Conservation (phyloP, 352 stramenopile genomes). For the Pythium oligandrum region DNA sequence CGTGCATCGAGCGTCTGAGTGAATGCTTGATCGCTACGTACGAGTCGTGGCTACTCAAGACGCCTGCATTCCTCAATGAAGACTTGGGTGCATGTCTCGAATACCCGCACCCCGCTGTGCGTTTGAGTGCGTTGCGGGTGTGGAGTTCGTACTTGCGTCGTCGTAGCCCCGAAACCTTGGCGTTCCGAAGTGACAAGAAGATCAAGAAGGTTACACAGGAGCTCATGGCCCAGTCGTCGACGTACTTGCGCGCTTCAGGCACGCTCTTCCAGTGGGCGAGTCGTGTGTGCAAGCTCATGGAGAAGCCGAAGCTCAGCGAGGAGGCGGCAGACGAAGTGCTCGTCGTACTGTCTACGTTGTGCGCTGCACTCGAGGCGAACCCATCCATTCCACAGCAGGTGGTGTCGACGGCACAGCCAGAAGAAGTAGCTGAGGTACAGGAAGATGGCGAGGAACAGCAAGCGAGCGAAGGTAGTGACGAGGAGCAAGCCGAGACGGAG, state of each 20-base stretch:
- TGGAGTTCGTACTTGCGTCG: slow-evolving; percentile 64
- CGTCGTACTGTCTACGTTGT: slow-evolving; percentile 52
- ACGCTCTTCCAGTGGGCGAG: slow-evolving; percentile 60
- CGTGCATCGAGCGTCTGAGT: slow-evolving; percentile 60
- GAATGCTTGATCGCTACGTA: slow-evolving; percentile 50
- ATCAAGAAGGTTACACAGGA: slow-evolving; percentile 29
- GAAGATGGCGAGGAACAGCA: slow-evolving; percentile 3
- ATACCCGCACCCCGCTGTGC: slow-evolving; percentile 77
- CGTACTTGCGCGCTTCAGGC: slow-evolving; percentile 48
- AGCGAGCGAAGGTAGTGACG: slow-evolving; percentile 14
- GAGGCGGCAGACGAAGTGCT: slow-evolving; percentile 60
- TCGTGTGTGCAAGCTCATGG: slow-evolving; percentile 64
- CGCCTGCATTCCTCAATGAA: slow-evolving; percentile 29
- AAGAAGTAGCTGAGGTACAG: slow-evolving; percentile 11
- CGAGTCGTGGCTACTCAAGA: slow-evolving; percentile 53
- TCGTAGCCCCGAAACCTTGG: slow-evolving; percentile 43
- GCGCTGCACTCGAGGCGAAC: slow-evolving; percentile 46
- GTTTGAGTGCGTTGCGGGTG: slow-evolving; percentile 46
- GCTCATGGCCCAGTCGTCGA: slow-evolving; percentile 16
- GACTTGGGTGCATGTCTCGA: slow-evolving; percentile 48
- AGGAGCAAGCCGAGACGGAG: slow-evolving; percentile 17
- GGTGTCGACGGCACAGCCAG: slow-evolving; percentile 17
- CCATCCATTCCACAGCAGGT: slow-evolving; percentile 63
- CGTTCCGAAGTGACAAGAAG: slow-evolving; percentile 15
- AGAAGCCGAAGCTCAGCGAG: slow-evolving; percentile 39